Base-by-base conservation (phyloP, 768 basidiomycete genomes). In the Hypholoma sublateritium region DNA sequence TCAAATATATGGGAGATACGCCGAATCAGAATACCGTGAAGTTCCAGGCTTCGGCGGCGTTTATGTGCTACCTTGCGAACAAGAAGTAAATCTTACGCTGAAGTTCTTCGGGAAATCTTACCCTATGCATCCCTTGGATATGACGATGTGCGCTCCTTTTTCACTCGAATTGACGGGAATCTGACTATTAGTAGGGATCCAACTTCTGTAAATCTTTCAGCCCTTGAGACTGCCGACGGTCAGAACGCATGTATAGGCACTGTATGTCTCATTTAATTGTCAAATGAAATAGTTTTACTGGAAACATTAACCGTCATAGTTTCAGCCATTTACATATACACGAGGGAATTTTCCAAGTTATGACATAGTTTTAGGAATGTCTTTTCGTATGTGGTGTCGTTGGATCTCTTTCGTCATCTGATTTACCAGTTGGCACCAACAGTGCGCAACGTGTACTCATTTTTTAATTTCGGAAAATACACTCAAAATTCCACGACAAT, bases 341-440 rank as follows among this genome's bases (percentile, higher is more conserved):
- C 67, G 70, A 41, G 76, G 76, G 39, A 22, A 58, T 6, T 64
- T 62, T 51, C 74, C 79, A 25, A 75, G 68, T 25, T 89, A 77
- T 59, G 88, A 89, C 64, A 79, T 86, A 67, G 80, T 90, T 44
- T 74, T 90, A 44, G 89, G 89, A 54, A 89, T 89, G 86, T 78
- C 82, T 8, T 89, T 89, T 72, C 69, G 87, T 87, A 61, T 64
- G 84, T 76, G 6, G 22, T 51, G 49, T 46, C 11, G 19, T 14
- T n/a, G n/a, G n/a, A n/a, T 13, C 19, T 24, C 19, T 37, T 34
- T 32, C 13, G 28, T 32, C 9, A 9, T 32, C 5, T 32, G 9
- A 32, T 32, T 32, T 9, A 32, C 28, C 28, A 9, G 5, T 32
- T 28, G 16, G 24, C 60, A 28, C 21, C 37, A 21, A 13, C 62